phyloP scores from a whole-genome alignment of 176 grass and related monocot species.

The Oryza brachyantha region DNA sequence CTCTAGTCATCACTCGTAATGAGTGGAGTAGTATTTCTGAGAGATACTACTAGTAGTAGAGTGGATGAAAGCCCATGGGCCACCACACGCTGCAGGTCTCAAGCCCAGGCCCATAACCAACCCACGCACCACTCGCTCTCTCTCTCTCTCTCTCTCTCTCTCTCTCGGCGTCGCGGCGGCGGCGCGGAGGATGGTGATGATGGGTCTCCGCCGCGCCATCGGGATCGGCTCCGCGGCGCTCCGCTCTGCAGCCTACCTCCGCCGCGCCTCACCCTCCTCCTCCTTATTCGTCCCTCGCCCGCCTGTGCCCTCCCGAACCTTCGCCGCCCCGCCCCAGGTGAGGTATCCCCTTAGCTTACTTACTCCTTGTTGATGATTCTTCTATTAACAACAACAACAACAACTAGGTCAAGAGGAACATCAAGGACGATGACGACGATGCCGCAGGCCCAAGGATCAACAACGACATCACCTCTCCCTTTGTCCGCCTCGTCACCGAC shows the following conservation, averaged over 20 bases:
- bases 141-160: too few relatives aligned
- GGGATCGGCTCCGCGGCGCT: conserved; percentile 12
- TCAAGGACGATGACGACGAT: conserved; percentile 20
- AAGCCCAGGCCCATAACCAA: too few relatives aligned
- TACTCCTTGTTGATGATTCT: too few relatives aligned
- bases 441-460: conserved; percentile 13
- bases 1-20: too few relatives aligned
- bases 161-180: too few relatives aligned
- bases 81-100: too few relatives aligned
- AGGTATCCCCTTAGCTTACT: too few relatives aligned
- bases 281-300: background rate
- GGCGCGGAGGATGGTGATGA: background rate
- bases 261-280: background rate
- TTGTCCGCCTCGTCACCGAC: conserved; percentile 37
- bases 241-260: conserved; percentile 24
- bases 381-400: too few relatives aligned
- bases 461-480: conserved; percentile 39
- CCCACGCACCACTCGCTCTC: too few relatives aligned
- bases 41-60: too few relatives aligned
- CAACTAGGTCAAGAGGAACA: conserved; percentile 20
- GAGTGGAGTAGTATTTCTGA: too few relatives aligned
- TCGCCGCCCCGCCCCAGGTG: conserved; percentile 36
- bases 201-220: conserved; percentile 34
- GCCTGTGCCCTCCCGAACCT: conserved; percentile 12
- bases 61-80: too few relatives aligned